A percentile compares a stretch with the other conserved stretches of the same genome.
Evolutionary conservation across 441 rosid genomes (phyloP).

Genomic region (Adansonia grandidieri): DNA sequence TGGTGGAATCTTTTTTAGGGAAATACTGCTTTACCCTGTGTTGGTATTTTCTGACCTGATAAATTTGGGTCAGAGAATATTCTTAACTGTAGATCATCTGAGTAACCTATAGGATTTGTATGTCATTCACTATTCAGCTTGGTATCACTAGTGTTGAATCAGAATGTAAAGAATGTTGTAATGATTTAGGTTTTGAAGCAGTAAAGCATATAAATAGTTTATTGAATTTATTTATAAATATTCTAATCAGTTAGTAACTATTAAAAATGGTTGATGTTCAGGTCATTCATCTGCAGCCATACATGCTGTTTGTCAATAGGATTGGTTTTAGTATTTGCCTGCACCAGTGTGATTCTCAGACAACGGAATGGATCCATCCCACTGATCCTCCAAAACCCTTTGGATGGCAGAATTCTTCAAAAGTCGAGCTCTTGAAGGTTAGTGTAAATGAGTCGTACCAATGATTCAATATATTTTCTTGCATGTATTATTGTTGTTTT

Average conservation of each 20-base stretch:
- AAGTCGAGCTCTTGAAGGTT: slow-evolving; percentile 70
- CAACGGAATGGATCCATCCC: slow-evolving; percentile 85
- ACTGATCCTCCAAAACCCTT: slow-evolving; percentile 85
- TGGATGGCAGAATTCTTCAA: slow-evolving; percentile 73
- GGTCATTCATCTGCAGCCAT: slow-evolving; percentile 95
- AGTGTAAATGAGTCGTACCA: slow-evolving; percentile 2
- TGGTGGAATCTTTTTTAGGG: background rate
- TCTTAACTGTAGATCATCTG: slow-evolving; percentile 10
- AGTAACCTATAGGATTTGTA: slow-evolving; percentile 5
- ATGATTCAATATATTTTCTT: background rate
- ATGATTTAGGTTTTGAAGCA: slow-evolving; percentile 14
- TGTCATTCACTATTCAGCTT: background rate
- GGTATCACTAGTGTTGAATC: slow-evolving; percentile 15
- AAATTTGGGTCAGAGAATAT: slow-evolving; percentile 9
- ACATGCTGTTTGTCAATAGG: slow-evolving; percentile 85
- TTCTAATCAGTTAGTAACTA: slow-evolving; percentile 20
- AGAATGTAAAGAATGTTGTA: slow-evolving; percentile 3
- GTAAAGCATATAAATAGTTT: background rate
- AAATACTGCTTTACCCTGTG: background rate
- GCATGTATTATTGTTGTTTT: background rate
- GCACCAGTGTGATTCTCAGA: slow-evolving; percentile 86
- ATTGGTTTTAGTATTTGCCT: slow-evolving; percentile 77
- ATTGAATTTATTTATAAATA: slow-evolving; percentile 24
- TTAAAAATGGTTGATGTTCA: slow-evolving; percentile 45
- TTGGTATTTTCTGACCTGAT: background rate